phyloP scores from a whole-genome alignment of 1,284 basidiomycete genomes.

The Boletus calvinii region DNA sequence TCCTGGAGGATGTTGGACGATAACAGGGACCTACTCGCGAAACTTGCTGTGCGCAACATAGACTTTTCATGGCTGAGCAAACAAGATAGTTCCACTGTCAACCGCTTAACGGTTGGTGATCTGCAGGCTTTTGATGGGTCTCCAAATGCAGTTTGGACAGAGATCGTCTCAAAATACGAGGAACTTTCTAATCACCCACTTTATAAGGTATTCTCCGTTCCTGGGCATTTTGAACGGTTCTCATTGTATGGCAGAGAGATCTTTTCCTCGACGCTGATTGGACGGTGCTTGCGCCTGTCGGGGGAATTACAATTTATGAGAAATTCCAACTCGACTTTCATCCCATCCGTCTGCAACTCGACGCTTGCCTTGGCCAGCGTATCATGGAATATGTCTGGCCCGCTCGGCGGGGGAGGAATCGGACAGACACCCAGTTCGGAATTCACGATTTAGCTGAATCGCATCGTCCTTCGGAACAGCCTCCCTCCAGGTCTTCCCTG shows the following conservation, averaged over 20 bases:
- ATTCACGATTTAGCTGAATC: conserved; percentile 25
- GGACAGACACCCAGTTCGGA: conserved; percentile 8
- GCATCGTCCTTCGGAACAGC: conserved; percentile 15
- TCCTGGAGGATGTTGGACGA: conserved; percentile 94
- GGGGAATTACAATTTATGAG: conserved; percentile 91
- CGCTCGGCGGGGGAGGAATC: conserved; percentile 49
- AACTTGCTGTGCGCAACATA: conserved; percentile 80
- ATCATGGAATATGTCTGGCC: conserved; percentile 93
- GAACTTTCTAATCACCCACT: conserved; percentile 67
- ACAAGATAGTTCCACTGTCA: conserved; percentile 86
- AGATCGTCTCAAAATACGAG: conserved; percentile 80
- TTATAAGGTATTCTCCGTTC: conserved; percentile 51
- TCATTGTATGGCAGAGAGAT: conserved; percentile 45
- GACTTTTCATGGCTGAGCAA: conserved; percentile 86
- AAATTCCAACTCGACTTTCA: conserved; percentile 82
- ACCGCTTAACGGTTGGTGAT: conserved; percentile 76
- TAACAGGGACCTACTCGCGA: conserved; percentile 74
- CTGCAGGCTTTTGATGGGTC: conserved; percentile 88
- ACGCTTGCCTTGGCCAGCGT: conserved; percentile 76
- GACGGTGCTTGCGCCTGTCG: conserved; percentile 86
- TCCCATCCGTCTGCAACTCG: conserved; percentile 86
- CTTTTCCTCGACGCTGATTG: conserved; percentile 74
- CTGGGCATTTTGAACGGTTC: neutral
- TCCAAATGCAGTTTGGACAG: conserved; percentile 81
- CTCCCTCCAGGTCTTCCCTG: conserved; percentile 38